Evolutionary conservation across 805 yeast genomes (phyloP).

Genomic region (Sugiyamaella qingdaonensis): DNA sequence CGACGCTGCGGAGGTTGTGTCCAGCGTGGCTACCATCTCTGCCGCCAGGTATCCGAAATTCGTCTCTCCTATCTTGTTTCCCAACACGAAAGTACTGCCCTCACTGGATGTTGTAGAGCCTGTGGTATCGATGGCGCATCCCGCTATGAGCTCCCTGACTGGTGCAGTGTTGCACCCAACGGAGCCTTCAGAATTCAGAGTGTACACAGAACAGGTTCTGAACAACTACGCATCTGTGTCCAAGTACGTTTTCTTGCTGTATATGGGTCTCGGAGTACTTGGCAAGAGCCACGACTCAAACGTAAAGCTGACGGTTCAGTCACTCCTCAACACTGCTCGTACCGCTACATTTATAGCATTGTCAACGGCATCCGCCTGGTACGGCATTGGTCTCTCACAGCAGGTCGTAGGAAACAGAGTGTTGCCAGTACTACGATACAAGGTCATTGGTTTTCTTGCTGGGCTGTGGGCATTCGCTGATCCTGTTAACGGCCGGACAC

Average conservation of each 20-base stretch:
- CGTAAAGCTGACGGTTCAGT: conserved; percentile 8
- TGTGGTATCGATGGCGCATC: conserved; percentile 32
- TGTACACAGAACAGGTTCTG: conserved; percentile 24
- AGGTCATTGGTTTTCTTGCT: conserved; percentile 38
- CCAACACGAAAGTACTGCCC: conserved; percentile 17
- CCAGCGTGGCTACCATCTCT: conserved; percentile 31
- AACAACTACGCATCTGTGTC: conserved; percentile 25
- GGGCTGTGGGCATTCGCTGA: conserved; percentile 40
- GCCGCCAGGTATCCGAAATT: conserved; percentile 31
- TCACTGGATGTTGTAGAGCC: conserved; percentile 21
- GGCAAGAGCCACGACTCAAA: conserved; percentile 1
- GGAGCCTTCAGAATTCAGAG: conserved; percentile 24
- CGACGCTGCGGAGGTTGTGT: conserved; percentile 27
- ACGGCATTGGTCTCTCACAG: conserved; percentile 37
- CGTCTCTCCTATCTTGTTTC: conserved; percentile 29
- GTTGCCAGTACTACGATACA: conserved; percentile 32
- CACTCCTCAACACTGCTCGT: conserved; percentile 28
- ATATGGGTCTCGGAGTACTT: conserved; percentile 22
- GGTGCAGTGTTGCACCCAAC: conserved; percentile 34
- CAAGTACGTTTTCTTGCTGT: conserved; percentile 30
- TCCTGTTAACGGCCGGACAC: conserved; percentile 31
- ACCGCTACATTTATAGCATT: conserved; percentile 33
- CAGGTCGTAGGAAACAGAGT: conserved; percentile 29
- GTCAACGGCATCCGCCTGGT: conserved; percentile 36
- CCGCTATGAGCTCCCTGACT: conserved; percentile 28